Conservation (phyloP, 164 flowering plant genomes). For the Stephania japonica region DNA sequence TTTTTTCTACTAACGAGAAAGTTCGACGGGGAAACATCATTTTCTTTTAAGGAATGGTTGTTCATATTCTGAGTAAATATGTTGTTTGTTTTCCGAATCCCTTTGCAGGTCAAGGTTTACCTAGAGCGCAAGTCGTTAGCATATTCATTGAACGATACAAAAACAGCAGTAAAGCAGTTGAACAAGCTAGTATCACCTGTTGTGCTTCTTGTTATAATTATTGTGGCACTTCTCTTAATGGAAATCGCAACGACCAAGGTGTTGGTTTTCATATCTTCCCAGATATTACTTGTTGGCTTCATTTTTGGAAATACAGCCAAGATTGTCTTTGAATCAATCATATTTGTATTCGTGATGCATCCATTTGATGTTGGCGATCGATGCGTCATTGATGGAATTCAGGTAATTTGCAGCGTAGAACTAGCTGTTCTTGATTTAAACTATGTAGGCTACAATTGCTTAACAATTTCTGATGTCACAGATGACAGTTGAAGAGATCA, state of each 20-base stretch:
- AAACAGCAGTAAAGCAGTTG: slow-evolving; percentile 83
- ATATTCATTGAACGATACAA: slow-evolving; percentile 70
- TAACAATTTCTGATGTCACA: slow-evolving; percentile 24
- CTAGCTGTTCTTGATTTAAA: not conserved
- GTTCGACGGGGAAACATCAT: not conserved
- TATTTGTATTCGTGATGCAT: slow-evolving; percentile 89
- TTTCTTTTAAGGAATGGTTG: not conserved
- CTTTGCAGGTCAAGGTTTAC: slow-evolving; percentile 64
- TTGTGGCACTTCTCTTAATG: slow-evolving; percentile 65
- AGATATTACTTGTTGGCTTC: slow-evolving; percentile 55
- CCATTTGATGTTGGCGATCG: slow-evolving; percentile 96
- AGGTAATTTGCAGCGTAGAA: slow-evolving; percentile 36
- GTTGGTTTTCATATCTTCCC: slow-evolving; percentile 74
- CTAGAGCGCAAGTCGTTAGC: slow-evolving; percentile 71
- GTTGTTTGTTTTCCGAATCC: not conserved
- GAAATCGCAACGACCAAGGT: slow-evolving; percentile 62
- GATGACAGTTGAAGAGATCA: slow-evolving; percentile 95
- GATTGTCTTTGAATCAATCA: slow-evolving; percentile 73
- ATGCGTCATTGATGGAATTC: slow-evolving; percentile 90
- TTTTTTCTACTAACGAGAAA: not conserved
- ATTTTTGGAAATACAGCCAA: slow-evolving; percentile 79
- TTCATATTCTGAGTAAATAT: not conserved
- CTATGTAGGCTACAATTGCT: not conserved
- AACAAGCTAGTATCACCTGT: slow-evolving; percentile 49
- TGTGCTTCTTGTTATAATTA: slow-evolving; percentile 34